Conservation (phyloP, 176 grass and related monocot genomes). For the Eleusine coracana region DNA sequence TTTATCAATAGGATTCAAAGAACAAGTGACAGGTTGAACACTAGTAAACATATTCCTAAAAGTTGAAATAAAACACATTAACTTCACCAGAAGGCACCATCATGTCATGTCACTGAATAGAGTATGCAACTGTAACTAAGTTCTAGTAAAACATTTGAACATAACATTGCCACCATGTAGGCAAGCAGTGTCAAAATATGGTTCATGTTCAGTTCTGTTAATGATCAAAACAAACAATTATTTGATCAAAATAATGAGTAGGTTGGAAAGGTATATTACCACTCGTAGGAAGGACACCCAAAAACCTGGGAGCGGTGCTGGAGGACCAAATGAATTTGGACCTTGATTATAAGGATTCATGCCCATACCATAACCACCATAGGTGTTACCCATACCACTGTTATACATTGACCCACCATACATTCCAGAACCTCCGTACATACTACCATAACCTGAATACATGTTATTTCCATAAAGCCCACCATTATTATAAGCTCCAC, state of each 20-base stretch:
- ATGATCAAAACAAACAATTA: slow-evolving; percentile 16
- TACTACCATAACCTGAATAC: slow-evolving; percentile 59
- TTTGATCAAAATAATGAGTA: background rate
- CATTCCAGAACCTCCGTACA: slow-evolving; percentile 53
- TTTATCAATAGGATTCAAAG: background rate
- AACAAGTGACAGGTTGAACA: background rate
- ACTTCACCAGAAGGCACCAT: background rate
- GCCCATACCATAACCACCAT: slow-evolving; percentile 62
- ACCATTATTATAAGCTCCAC: slow-evolving; percentile 40
- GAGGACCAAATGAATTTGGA: slow-evolving; percentile 70
- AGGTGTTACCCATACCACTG: slow-evolving; percentile 48
- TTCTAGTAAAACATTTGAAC: slow-evolving; percentile 9
- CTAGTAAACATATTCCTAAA: background rate
- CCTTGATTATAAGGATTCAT: slow-evolving; percentile 73
- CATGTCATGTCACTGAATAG: background rate
- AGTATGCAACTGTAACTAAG: background rate
- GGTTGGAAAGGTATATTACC: slow-evolving; percentile 51
- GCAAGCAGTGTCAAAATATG: background rate
- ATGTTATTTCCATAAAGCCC: slow-evolving; percentile 71
- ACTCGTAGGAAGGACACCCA: slow-evolving; percentile 86
- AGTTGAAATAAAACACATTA: background rate
- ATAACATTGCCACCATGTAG: background rate
- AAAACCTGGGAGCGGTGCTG: slow-evolving; percentile 70
- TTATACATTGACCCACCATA: slow-evolving; percentile 58
- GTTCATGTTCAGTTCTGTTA: background rate